These are phyloP conservation scores for Basipetospora chlamydospora DNA, from an alignment of 2,329 filamentous ascomycete genomes.

Conservation along the genomic window DNA sequence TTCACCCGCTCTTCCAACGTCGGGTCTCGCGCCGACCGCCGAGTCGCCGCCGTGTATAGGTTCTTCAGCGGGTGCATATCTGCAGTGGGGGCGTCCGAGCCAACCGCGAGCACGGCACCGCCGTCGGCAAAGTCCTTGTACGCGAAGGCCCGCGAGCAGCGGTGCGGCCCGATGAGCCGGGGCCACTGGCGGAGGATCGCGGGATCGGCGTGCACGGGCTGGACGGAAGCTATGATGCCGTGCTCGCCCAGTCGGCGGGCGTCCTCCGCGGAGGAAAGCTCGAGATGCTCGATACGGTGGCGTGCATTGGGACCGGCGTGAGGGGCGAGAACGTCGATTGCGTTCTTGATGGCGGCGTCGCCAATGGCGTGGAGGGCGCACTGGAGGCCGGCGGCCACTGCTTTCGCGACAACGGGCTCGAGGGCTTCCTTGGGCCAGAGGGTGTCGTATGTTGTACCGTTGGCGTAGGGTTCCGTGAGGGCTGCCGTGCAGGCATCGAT, in stretches of 20 bases:
- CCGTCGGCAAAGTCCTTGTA: slow-evolving; percentile 45
- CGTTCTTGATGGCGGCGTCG: slow-evolving; percentile 41
- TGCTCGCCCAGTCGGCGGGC: slow-evolving; percentile 39
- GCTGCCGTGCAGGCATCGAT: slow-evolving; percentile 52
- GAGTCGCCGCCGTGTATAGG: slow-evolving; percentile 43
- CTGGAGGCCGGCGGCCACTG: slow-evolving; percentile 39
- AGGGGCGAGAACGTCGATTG: slow-evolving; percentile 38
- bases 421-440: slow-evolving; percentile 41
- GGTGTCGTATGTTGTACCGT: slow-evolving; percentile 26
- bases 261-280: slow-evolving; percentile 40
- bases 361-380: slow-evolving; percentile 53
- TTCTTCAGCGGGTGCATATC: slow-evolving; percentile 39
- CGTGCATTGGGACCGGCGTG: slow-evolving; percentile 29
- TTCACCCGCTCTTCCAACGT: slow-evolving; percentile 29
- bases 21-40: slow-evolving; percentile 37
- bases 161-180: slow-evolving; percentile 34
- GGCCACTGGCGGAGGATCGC: slow-evolving; percentile 49
- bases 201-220: slow-evolving; percentile 45
- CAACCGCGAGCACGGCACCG: slow-evolving; percentile 40
- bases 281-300: slow-evolving; percentile 51
- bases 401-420: slow-evolving; percentile 36
- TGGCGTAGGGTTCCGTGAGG: slow-evolving; percentile 42
- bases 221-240: slow-evolving; percentile 45
- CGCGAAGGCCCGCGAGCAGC: slow-evolving; percentile 45
- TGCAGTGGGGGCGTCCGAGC: slow-evolving; percentile 45